Base-by-base conservation (phyloP, 768 basidiomycete species). In the Russula sp. region DNA sequence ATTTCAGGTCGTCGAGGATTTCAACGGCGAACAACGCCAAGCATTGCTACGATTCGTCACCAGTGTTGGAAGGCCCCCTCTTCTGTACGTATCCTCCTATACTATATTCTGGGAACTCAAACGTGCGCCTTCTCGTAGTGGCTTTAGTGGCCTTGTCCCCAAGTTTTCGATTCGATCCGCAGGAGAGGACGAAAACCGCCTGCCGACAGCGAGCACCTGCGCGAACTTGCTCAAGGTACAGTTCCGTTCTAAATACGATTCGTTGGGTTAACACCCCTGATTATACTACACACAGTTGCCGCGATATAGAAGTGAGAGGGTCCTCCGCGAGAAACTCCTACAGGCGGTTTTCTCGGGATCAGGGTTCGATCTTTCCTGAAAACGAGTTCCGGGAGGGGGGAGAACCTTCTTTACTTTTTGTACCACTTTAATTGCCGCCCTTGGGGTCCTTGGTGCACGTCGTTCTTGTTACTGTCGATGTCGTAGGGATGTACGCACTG, bases 1-100 rank as follows among this genome's bases (percentile, higher is more conserved):
- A 20, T 32, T 39, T 57, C 59, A 89, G 84, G 91, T 97, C 32
- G 82, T 95, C 62, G 81, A 86, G 40, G 75, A 82, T 3, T 44
- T 44, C 42, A 44, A 44, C 16, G 14, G 14, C 6, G 42, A 44
- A 18, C 42, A 44, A 68, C 82, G 88, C 14, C 79, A 86, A 50
- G 80, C 84, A 1, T 77, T 98, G 60, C 74, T 99, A 61, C 82
- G 91, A 14, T 99, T 98, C 69, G 96, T 94, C 20, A 98, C 97
- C 18, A 93, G 91, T 66, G 94, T 93, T 69, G 88, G 90, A 69
- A 81, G 93, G 16, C 92, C 95, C 0, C 95, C 94, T 0, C 75
- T 98, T 32, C 77, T 95, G 86, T 91, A 68, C 68, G 88, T 77
- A 5, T 34, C 8, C 3, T 55, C 34, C 2, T 31, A 10, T 22